Evolutionary conservation across 495 filamentous ascomycete species (phyloP).

Genomic region (Penicillium maclennaniae): DNA sequence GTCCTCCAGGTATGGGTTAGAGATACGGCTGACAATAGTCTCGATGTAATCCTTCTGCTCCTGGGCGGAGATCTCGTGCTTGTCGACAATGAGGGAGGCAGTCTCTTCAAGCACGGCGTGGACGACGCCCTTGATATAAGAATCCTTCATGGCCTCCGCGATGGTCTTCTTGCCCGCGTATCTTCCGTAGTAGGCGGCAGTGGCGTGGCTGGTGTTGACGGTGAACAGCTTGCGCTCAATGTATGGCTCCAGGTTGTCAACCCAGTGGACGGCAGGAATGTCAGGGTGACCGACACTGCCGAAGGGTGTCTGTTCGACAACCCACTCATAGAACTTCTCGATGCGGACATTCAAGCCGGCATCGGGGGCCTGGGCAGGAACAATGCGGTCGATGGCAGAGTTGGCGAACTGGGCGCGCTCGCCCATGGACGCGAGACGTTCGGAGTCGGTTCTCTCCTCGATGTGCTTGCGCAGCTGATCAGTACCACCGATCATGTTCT

Average conservation of each 20-base stretch:
- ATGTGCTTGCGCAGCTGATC: slow-evolving; percentile 78
- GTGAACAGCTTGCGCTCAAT: slow-evolving; percentile 99
- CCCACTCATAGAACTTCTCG: slow-evolving; percentile 99
- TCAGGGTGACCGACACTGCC: slow-evolving; percentile 57
- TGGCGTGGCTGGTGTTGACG: slow-evolving; percentile 96
- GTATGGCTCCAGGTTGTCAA: slow-evolving; percentile 85
- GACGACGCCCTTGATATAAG: slow-evolving; percentile 69
- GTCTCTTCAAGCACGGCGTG: slow-evolving; percentile 76
- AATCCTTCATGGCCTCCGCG: slow-evolving; percentile 71
- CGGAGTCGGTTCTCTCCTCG: slow-evolving; percentile 63
- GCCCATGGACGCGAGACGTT: slow-evolving; percentile 56
- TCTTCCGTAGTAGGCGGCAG: slow-evolving; percentile 95
- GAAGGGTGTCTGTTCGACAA: slow-evolving; percentile 83
- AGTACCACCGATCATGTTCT: slow-evolving; percentile 93
- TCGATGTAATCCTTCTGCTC: slow-evolving; percentile 89
- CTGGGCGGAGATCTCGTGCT: slow-evolving; percentile 70
- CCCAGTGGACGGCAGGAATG: slow-evolving; percentile 87
- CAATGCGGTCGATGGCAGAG: slow-evolving; percentile 96
- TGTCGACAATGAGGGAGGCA: slow-evolving; percentile 73
- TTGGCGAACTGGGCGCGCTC: slow-evolving; percentile 82
- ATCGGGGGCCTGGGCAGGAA: slow-evolving; percentile 77
- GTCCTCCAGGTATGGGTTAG: slow-evolving; percentile 92
- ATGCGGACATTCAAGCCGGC: slow-evolving; percentile 86
- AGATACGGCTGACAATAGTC: slow-evolving; percentile 87
- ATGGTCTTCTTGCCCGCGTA: slow-evolving; percentile 77